phyloP scores from a whole-genome alignment of 2,329 filamentous ascomycete species.

The Colletotrichum euphorbiae region DNA sequence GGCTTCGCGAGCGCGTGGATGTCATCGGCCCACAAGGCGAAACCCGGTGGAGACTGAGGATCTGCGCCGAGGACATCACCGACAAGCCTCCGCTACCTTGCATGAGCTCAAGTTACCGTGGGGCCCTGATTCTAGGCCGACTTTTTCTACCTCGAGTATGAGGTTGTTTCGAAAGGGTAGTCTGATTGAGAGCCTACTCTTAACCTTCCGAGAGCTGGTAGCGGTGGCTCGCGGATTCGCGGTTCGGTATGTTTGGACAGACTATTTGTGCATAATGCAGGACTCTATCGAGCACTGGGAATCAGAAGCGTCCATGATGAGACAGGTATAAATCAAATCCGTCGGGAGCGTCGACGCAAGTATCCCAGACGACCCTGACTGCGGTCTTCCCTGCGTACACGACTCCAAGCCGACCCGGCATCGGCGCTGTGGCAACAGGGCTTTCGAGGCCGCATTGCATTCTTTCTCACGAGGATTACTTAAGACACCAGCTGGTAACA shows the following conservation, averaged over 20 bases:
- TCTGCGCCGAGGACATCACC: no score
- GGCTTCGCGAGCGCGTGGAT: no score
- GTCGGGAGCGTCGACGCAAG: conserved; percentile 36
- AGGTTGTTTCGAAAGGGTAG: neutral
- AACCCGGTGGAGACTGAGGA: no score
- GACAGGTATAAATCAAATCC: conserved; percentile 36
- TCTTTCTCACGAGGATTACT: neutral
- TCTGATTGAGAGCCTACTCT: conserved; percentile 22
- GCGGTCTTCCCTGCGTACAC: conserved; percentile 31
- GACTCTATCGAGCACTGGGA: conserved; percentile 40
- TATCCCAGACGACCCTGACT: conserved; percentile 5
- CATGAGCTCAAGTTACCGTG: no score
- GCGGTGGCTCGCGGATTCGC: conserved; percentile 33
- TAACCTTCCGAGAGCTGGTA: conserved; percentile 39
- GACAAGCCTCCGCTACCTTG: no score
- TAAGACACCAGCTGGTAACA: neutral
- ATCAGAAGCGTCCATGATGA: conserved; percentile 38
- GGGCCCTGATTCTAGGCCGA: no score
- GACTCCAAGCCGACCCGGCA: neutral
- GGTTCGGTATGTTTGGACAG: conserved; percentile 41
- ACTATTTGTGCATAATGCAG: conserved; percentile 42
- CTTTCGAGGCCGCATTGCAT: neutral
- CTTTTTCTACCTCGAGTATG: no score
- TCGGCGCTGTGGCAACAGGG: neutral
- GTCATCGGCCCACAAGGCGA: no score